Conservation (phyloP, 371 early-diverging fungal genomes). For the Mortierella polycephala region DNA sequence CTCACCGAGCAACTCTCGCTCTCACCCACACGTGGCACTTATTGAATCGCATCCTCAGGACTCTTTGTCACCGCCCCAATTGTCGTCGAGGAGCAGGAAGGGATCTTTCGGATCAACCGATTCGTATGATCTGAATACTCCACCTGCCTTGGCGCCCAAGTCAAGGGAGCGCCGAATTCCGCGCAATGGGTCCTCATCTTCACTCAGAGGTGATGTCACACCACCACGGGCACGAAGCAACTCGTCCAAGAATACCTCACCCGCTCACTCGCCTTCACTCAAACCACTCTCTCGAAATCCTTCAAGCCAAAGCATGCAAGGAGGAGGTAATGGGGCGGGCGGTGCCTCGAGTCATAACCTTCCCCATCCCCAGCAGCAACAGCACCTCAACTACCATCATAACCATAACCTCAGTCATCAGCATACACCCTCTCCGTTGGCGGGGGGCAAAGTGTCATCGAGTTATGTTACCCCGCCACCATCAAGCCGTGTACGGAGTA, state of each 20-base stretch:
- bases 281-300: slow-evolving; percentile 6
- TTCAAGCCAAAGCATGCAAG: slow-evolving; percentile 10
- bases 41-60: not conserved
- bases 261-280: slow-evolving; percentile 26
- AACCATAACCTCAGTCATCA: slow-evolving; percentile 12
- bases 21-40: slow-evolving; percentile 3
- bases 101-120: slow-evolving; percentile 40
- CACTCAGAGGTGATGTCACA: slow-evolving; percentile 17
- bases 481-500: slow-evolving; percentile 32
- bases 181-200: slow-evolving; percentile 28
- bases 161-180: slow-evolving; percentile 23
- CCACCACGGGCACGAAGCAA: slow-evolving; percentile 33
- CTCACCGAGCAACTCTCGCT: not conserved
- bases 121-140: slow-evolving; percentile 14
- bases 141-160: slow-evolving; percentile 23
- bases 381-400: not conserved
- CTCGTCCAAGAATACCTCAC: slow-evolving; percentile 33
- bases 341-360: too few relatives aligned
- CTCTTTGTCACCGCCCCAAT: slow-evolving; percentile 1
- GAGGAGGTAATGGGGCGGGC: not conserved
- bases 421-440: slow-evolving; percentile 36
- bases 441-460: slow-evolving; percentile 6
- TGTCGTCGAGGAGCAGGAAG: slow-evolving; percentile 29
- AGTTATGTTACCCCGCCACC: slow-evolving; percentile 15
- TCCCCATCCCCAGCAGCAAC: too few relatives aligned